Conservation (phyloP, 73 alveolate species). For the Tetrahymena borealis region DNA sequence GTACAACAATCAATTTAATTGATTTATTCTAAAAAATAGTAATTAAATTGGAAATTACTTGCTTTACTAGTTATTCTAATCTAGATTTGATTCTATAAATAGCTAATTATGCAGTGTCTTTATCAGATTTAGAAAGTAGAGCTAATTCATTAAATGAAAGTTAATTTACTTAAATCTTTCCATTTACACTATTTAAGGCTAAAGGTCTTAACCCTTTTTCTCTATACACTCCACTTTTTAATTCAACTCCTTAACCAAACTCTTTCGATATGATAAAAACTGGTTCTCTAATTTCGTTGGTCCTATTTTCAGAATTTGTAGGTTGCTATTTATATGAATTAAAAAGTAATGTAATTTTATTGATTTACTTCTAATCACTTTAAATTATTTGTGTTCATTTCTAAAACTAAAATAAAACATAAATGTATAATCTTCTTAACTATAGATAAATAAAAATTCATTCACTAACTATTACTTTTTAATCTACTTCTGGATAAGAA, state of each 20-base stretch:
- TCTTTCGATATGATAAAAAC: conserved; percentile 51
- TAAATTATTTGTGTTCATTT: too few species aligned
- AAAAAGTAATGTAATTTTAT: too few species aligned
- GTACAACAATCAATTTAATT: neutral
- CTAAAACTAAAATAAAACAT: too few species aligned
- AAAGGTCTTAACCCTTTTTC: conserved; percentile 51
- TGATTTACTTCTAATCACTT: neutral
- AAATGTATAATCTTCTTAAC: conserved; percentile 41
- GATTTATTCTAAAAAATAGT: too few species aligned
- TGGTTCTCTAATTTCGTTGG: conserved; percentile 44
- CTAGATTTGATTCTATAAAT: neutral
- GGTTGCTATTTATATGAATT: conserved; percentile 55
- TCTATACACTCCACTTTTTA: conserved; percentile 46
- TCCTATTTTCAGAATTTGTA: conserved; percentile 55
- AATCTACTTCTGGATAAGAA: neutral
- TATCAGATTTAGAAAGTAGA: conserved; percentile 13
- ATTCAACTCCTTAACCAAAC: conserved; percentile 41
- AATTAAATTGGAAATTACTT: too few species aligned
- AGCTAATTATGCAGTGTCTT: conserved; percentile 15
- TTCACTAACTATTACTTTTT: neutral
- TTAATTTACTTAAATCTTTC: conserved; percentile 49
- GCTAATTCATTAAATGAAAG: conserved; percentile 54
- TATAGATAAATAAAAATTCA: conserved; percentile 47
- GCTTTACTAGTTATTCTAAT: neutral
- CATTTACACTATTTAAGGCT: conserved; percentile 49